Conservation (phyloP, 331 rosid species). For the Malus hybrid region DNA sequence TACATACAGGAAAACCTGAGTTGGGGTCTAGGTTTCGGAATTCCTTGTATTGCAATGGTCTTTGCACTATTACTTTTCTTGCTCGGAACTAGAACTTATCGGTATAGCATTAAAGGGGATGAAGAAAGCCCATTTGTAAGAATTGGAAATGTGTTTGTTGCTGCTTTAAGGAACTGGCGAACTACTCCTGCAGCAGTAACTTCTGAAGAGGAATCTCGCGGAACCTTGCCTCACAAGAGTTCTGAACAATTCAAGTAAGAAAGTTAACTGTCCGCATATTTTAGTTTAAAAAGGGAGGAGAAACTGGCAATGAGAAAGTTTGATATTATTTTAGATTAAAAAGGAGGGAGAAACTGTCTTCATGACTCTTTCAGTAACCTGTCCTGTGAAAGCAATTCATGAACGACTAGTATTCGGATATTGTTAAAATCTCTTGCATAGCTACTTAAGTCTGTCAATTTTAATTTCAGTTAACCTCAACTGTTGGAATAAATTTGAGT, state of each 20-base stretch:
- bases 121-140: conserved; percentile 25
- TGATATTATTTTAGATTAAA: no score
- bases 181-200: conserved; percentile 16
- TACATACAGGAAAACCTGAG: conserved; percentile 42
- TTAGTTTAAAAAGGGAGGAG: no score
- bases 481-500: no score
- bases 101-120: conserved; percentile 11
- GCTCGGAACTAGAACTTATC: conserved; percentile 30
- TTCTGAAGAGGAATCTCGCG: conserved; percentile 16
- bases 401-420: no score
- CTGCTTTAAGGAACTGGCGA: conserved; percentile 25
- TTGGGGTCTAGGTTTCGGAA: conserved; percentile 49
- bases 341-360: background rate
- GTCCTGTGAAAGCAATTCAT: no score
- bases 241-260: conserved; percentile 34
- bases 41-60: conserved; percentile 37
- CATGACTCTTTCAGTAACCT: background rate
- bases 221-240: conserved; percentile 16
- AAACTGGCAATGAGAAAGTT: background rate
- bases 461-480: no score
- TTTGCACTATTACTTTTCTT: conserved; percentile 24
- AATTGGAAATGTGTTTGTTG: conserved; percentile 24
- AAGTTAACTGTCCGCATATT: background rate
- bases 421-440: no score
- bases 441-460: no score